These are phyloP conservation scores for Medicago ruthenica DNA, from an alignment of 306 rosid genomes.

Conservation along the genomic window DNA sequence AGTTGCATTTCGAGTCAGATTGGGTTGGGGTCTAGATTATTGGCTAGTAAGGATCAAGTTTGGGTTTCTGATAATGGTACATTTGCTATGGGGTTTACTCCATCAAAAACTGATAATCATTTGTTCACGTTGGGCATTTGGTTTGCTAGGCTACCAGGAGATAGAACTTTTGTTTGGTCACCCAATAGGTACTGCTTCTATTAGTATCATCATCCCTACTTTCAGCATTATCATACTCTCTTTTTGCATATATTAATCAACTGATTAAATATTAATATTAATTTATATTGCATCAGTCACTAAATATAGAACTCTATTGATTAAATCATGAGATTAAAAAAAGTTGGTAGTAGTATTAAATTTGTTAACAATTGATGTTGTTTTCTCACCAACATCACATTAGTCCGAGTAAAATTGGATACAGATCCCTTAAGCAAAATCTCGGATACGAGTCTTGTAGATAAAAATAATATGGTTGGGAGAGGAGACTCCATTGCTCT, in stretches of 20 bases:
- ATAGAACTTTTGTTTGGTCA: slow-evolving; percentile 75
- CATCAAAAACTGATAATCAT: slow-evolving; percentile 36
- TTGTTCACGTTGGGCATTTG: slow-evolving; percentile 67
- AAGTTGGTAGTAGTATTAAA: background rate
- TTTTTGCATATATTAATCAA: background rate
- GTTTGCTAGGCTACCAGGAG: slow-evolving; percentile 88
- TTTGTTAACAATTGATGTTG: too few species aligned
- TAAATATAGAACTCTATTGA: background rate
- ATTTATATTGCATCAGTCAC: background rate
- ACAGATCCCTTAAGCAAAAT: background rate
- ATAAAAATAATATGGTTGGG: background rate
- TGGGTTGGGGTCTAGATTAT: slow-evolving; percentile 63
- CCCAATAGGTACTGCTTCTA: slow-evolving; percentile 59
- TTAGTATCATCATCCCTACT: background rate
- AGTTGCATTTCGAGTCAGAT: slow-evolving; percentile 54
- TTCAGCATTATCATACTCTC: background rate
- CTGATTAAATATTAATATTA: background rate
- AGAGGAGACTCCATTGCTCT: background rate
- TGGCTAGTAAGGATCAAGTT: slow-evolving; percentile 55
- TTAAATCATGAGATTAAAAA: background rate
- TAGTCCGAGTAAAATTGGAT: background rate
- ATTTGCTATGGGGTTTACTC: slow-evolving; percentile 85
- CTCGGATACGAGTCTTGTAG: background rate
- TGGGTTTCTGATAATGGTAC: slow-evolving; percentile 86
- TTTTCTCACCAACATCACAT: too few species aligned